A percentile compares a stretch with the other conserved stretches of the same genome.
Conservation (phyloP, 176 grass and related monocot species). For the Carex myosuroides region DNA sequence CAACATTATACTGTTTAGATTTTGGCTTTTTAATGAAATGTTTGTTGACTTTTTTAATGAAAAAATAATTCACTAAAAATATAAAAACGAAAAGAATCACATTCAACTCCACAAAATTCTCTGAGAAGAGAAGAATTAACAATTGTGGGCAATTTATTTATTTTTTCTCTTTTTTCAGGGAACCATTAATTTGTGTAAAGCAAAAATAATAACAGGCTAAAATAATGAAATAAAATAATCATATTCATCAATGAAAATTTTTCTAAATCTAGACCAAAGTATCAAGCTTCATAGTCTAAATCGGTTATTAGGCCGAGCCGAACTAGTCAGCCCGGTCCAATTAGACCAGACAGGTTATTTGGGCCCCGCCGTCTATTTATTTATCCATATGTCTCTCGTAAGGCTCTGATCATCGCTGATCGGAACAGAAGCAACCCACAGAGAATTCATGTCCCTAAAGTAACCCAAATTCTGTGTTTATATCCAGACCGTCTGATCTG, state of each 20-base stretch:
- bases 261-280: too few species aligned
- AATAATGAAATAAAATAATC: constrained; percentile 12
- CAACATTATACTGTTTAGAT: background rate
- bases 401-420: too few species aligned
- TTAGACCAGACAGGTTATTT: too few species aligned
- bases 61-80: background rate
- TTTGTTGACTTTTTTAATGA: too few species aligned
- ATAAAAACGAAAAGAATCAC: background rate
- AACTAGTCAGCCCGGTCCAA: too few species aligned
- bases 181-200: too few species aligned
- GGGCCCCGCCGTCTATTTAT: too few species aligned
- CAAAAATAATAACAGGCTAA: background rate
- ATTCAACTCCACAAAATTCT: background rate
- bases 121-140: background rate
- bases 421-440: too few species aligned
- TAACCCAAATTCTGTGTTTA: too few species aligned
- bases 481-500: too few species aligned
- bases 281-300: constrained; percentile 14
- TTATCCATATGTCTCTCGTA: too few species aligned
- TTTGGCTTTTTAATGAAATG: background rate
- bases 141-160: background rate
- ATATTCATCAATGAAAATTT: background rate
- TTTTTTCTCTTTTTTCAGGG: background rate
- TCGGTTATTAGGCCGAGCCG: background rate
- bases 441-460: too few species aligned